Percentiles rank a stretch among this genome's conserved stretches.
Evolutionary conservation across 1,139 yeast genomes (phyloP).

Genomic region (Geotrichum candidum): DNA sequence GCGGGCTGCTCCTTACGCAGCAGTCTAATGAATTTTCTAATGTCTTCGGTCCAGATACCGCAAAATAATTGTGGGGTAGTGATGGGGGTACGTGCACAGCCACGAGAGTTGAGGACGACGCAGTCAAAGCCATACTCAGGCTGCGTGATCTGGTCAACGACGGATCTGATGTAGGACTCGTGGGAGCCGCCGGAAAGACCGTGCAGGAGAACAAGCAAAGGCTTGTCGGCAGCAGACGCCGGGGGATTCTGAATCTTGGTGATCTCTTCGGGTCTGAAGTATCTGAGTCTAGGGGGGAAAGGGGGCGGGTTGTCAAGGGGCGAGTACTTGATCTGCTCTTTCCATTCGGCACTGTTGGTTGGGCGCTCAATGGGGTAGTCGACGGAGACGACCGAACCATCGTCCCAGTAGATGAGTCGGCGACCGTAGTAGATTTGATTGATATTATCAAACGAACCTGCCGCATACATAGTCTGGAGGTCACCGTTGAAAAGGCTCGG

Average conservation of each 20-base stretch:
- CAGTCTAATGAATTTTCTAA: conserved; percentile 51
- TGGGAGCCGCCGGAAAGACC: conserved; percentile 93
- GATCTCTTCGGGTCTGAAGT: conserved; percentile 51
- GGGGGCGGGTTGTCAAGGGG: conserved; percentile 68
- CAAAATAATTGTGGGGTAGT: conserved; percentile 70
- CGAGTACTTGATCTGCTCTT: conserved; percentile 45
- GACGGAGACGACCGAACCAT: conserved; percentile 62
- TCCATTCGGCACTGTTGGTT: conserved; percentile 45
- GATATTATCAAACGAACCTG: conserved; percentile 46
- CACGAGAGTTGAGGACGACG: conserved; percentile 74
- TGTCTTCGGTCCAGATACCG: conserved; percentile 69
- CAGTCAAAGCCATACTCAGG: conserved; percentile 46
- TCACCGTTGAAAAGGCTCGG: conserved; percentile 68
- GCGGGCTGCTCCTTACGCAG: conserved; percentile 54
- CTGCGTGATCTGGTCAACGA: conserved; percentile 25
- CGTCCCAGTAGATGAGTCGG: conserved; percentile 56
- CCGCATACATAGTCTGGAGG: conserved; percentile 65
- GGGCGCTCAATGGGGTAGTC: conserved; percentile 65
- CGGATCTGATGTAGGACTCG: conserved; percentile 74
- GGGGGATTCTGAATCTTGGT: conserved; percentile 29
- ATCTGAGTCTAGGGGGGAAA: conserved; percentile 73
- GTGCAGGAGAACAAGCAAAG: conserved; percentile 66
- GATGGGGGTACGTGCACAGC: conserved; percentile 78
- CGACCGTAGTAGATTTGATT: conserved; percentile 72
- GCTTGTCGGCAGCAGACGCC: conserved; percentile 39